Base-by-base conservation (phyloP, 1,139 yeast genomes). In the Casaregolazyma lundiana region DNA sequence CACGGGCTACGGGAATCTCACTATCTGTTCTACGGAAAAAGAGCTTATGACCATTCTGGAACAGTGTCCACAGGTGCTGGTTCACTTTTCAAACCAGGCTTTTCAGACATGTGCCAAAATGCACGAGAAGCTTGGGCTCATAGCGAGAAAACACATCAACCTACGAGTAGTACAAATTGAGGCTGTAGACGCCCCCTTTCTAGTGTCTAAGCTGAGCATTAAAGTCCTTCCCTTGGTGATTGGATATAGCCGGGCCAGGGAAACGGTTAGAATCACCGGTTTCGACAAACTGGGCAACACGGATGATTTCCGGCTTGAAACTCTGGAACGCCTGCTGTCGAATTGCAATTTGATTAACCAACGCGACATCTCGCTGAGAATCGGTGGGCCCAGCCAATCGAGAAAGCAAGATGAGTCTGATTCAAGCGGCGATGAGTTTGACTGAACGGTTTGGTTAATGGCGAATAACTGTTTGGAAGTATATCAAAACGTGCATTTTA, bases 141-240 rank as follows among this genome's bases (percentile, higher is more conserved):
- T 81, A 19, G 81, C 94, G 0, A 71, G 71, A 45, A 78, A 75
- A 51, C 87, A 86, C 62, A 59, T 83, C 34, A 66, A 70, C 1
- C 69, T 85, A 1, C 72, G 72, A 50, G 77, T 84, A 48, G 64
- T 79, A 21, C 71, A 75, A 43, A 73, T 84, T n/a, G 69, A 74
- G 48, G 95, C 86, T 0, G 75, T 71, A 38, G 67, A 75, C 21
- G 84, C 90, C 0, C 89, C 95, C 2, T 87, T 87, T 59, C 66
- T 87, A 43, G 87, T 80, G 3, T 66, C 78, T 1, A 80, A 78
- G 57, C 70, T 87, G 41, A 68, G 70, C 2, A 70, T 87, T 43
- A 78, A 82, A 57, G 81, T 83, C 5, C 69, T 87, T 7, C 96
- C 96, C 0, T 82, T 81, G 56, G 80, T 85, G 4, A 66, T 83